Conservation (phyloP, 2,329 filamentous ascomycete genomes). For the Cyphellophora europaea region DNA sequence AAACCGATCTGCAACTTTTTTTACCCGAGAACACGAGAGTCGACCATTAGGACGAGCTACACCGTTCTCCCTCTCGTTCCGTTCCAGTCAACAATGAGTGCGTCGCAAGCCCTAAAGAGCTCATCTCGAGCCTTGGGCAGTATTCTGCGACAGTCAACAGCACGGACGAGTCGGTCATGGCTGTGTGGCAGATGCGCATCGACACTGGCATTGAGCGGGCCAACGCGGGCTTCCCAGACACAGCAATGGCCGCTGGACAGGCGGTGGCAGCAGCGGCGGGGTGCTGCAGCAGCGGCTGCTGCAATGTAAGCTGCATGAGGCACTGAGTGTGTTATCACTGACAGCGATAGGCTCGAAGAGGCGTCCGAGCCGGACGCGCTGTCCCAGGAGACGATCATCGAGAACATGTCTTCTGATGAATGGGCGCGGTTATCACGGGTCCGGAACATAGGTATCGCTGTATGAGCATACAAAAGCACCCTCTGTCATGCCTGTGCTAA, state of each 20-base stretch:
- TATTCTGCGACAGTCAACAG: no score
- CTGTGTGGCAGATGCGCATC: conserved; percentile 28
- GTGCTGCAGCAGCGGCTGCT: conserved; percentile 32
- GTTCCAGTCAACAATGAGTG: no score
- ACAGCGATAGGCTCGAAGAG: conserved; percentile 39
- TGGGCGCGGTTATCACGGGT: conserved; percentile 68
- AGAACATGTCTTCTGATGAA: conserved; percentile 74
- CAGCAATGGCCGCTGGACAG: conserved; percentile 27
- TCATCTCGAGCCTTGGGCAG: no score
- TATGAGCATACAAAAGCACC: conserved; percentile 44
- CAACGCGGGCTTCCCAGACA: conserved; percentile 2
- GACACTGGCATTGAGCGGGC: conserved; percentile 6
- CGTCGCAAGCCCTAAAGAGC: no score
- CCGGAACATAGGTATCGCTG: conserved; percentile 95
- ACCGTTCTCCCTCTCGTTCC: no score
- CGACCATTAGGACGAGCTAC: no score
- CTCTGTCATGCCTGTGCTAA: conserved; percentile 6
- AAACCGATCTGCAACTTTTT: no score
- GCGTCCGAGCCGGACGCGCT: conserved; percentile 49
- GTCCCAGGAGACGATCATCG: conserved; percentile 58
- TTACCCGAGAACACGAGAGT: no score
- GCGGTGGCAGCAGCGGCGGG: conserved; percentile 33
- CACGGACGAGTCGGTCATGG: no score
- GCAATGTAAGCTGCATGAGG: conserved; percentile 30
- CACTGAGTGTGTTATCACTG: background rate